Evolutionary conservation across 352 stramenopile species (phyloP).

Genomic region (Phytopythium litorale): DNA sequence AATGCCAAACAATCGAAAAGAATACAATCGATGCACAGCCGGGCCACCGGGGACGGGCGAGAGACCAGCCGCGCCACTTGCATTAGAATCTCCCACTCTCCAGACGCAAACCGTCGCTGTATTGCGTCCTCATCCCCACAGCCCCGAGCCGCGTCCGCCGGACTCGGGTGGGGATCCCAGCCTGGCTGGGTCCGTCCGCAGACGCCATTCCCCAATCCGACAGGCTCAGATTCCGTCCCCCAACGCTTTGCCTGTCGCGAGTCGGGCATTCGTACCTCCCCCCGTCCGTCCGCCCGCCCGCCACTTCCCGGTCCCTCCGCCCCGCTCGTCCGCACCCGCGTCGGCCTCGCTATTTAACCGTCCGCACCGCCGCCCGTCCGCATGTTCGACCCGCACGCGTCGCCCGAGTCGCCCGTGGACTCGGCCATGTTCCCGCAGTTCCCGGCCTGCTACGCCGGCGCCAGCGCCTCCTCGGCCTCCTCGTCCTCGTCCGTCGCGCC

Average conservation of each 20-base stretch:
- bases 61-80: background rate
- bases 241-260: constrained; percentile 28
- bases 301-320: background rate
- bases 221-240: constrained; percentile 33
- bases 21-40: background rate
- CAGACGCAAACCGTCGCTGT: background rate
- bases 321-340: background rate
- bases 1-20: constrained; percentile 1
- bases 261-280: constrained; percentile 30
- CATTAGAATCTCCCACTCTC: background rate
- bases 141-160: too few relatives aligned
- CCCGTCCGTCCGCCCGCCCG: background rate
- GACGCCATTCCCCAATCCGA: constrained; percentile 36
- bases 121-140: background rate
- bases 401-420: constrained; percentile 63
- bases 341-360: constrained; percentile 5
- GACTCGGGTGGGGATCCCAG: too few relatives aligned
- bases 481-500: constrained; percentile 10
- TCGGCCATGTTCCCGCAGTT: constrained; percentile 68
- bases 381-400: constrained; percentile 25
- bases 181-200: background rate
- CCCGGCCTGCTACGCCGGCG: constrained; percentile 18
- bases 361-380: background rate
- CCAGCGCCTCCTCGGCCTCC: background rate
- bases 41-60: background rate